These are phyloP conservation scores for Calonectria leucothoes DNA, from an alignment of 2,329 filamentous ascomycete genomes.

Conservation along the genomic window DNA sequence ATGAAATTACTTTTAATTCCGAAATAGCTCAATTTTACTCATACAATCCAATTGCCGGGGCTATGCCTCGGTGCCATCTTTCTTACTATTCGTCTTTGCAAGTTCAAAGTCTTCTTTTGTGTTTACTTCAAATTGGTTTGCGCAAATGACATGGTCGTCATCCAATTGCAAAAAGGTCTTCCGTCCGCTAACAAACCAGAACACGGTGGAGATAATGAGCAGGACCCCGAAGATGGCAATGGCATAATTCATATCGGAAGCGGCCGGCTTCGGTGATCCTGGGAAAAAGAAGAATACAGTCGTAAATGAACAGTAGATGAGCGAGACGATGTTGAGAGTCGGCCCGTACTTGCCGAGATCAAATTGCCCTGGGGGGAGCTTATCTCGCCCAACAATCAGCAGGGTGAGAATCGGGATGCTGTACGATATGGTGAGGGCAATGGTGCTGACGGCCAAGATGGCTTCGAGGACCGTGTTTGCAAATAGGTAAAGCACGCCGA, in stretches of 20 bases:
- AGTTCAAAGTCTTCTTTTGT: neutral
- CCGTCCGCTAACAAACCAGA: slow-evolving; percentile 61
- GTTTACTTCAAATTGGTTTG: neutral
- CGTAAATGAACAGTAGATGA: slow-evolving; percentile 62
- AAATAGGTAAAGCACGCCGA: slow-evolving; percentile 67
- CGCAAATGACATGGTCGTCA: neutral
- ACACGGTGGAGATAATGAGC: slow-evolving; percentile 59
- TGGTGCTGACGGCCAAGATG: slow-evolving; percentile 66
- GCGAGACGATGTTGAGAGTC: slow-evolving; percentile 56
- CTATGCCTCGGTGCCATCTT: neutral
- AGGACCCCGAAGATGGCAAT: slow-evolving; percentile 67
- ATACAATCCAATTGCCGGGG: neutral
- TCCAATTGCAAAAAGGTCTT: slow-evolving; percentile 44
- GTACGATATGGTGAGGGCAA: slow-evolving; percentile 64
- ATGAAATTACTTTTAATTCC: neutral
- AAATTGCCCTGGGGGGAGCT: slow-evolving; percentile 59
- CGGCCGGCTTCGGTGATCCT: slow-evolving; percentile 53
- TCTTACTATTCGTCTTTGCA: neutral
- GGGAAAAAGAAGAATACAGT: slow-evolving; percentile 65
- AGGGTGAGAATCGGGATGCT: slow-evolving; percentile 60
- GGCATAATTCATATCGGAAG: slow-evolving; percentile 66
- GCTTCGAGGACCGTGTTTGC: slow-evolving; percentile 63
- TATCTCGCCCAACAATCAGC: slow-evolving; percentile 61
- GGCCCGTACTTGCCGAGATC: slow-evolving; percentile 57
- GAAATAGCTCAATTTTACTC: neutral